phyloP scores from a whole-genome alignment of 2,329 filamentous ascomycete genomes.

The Alternaria solani region DNA sequence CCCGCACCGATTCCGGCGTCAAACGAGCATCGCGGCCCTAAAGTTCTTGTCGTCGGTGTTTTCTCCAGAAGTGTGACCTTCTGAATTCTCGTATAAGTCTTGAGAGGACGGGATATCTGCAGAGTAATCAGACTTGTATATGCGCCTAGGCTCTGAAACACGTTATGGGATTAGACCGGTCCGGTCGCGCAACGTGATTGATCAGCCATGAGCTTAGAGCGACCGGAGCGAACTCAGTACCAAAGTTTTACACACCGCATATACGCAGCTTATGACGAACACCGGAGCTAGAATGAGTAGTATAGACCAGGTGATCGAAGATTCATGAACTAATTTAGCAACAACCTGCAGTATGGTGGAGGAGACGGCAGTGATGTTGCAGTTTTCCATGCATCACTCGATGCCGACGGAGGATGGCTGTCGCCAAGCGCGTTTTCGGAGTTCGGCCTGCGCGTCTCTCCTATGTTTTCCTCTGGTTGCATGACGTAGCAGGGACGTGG shows the following conservation, averaged over 20 bases:
- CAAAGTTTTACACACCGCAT: neutral
- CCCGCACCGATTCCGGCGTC: neutral
- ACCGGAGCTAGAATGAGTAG: neutral
- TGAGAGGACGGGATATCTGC: neutral
- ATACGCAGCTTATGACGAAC: neutral
- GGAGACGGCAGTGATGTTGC: neutral
- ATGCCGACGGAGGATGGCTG: neutral
- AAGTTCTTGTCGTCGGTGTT: neutral
- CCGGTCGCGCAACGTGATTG: conserved; percentile 13
- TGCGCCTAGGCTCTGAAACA: conserved; percentile 19
- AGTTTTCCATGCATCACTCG: conserved; percentile 1
- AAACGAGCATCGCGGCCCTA: neutral
- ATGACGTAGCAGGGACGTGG: conserved; percentile 5
- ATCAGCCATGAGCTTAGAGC: conserved; percentile 15
- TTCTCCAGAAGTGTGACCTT: neutral
- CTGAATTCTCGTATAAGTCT: neutral
- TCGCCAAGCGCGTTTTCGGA: neutral
- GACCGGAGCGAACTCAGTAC: conserved; percentile 3
- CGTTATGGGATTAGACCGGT: conserved; percentile 4
- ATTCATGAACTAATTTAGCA: conserved; percentile 8
- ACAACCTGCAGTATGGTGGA: conserved; percentile 8
- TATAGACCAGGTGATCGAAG: neutral
- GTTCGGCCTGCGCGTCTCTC: conserved; percentile 9
- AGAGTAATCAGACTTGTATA: neutral
- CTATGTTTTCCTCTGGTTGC: conserved; percentile 2